Evolutionary conservation across 139 green algal genomes (phyloP).

Genomic region (Protoeuglena noctilucae): DNA sequence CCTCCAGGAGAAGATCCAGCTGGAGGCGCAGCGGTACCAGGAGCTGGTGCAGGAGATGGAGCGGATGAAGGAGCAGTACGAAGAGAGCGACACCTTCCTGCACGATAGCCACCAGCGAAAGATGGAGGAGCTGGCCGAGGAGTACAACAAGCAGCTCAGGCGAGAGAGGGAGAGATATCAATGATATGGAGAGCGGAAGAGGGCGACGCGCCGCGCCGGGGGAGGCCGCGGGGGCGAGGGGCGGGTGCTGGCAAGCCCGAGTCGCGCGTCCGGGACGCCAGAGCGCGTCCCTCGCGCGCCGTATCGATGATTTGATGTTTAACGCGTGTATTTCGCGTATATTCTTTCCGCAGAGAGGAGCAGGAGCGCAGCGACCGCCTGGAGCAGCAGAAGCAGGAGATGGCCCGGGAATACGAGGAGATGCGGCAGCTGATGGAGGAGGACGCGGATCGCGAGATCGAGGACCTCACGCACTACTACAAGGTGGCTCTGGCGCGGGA

Average conservation of each 20-base stretch:
- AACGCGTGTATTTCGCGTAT: no score
- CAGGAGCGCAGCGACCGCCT: slow-evolving; percentile 39
- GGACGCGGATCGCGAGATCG: slow-evolving; percentile 74
- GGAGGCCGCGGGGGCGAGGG: no score
- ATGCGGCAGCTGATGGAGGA: slow-evolving; percentile 76
- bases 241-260: no score
- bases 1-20: slow-evolving; percentile 63
- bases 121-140: slow-evolving; percentile 59
- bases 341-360: no score
- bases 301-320: no score
- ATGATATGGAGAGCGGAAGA: no score
- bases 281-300: no score
- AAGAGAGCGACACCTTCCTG: slow-evolving; percentile 64
- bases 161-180: no score
- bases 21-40: slow-evolving; percentile 74
- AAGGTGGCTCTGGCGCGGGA: slow-evolving; percentile 39
- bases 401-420: slow-evolving; percentile 34
- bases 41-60: slow-evolving; percentile 55
- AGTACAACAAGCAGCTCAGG: slow-evolving; percentile 59
- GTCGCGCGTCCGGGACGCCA: no score
- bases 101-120: slow-evolving; percentile 64
- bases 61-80: slow-evolving; percentile 50
- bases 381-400: slow-evolving; percentile 27
- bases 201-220: no score
- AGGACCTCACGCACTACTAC: slow-evolving; percentile 71